These are phyloP conservation scores for Salix purpurea DNA, from an alignment of 345 rosid species.

Conservation along the genomic window DNA sequence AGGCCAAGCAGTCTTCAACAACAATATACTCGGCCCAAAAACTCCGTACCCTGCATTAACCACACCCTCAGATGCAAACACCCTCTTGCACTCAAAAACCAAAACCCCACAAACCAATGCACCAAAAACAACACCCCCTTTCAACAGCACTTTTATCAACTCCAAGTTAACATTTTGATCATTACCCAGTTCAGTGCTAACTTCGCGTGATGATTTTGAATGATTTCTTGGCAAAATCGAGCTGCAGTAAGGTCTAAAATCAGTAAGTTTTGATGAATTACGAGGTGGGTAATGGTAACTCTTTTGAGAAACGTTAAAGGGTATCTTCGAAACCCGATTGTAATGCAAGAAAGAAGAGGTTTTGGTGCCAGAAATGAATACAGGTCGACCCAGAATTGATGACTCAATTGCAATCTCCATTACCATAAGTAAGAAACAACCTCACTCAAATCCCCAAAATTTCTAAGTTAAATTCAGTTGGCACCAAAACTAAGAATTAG, in stretches of 20 bases:
- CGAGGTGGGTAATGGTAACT: constrained; percentile 24
- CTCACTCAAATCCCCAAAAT: neutral
- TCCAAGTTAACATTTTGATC: constrained; percentile 25
- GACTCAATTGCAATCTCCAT: constrained; percentile 48
- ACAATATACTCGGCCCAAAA: constrained; percentile 52
- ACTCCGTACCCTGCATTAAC: constrained; percentile 70
- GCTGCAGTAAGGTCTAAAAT: constrained; percentile 10
- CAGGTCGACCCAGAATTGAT: constrained; percentile 42
- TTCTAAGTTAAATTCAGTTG: neutral
- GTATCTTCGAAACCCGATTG: constrained; percentile 32
- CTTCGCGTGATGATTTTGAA: constrained; percentile 25
- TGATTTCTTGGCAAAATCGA: constrained; percentile 14
- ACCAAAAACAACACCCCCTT: constrained; percentile 50
- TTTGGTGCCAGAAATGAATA: constrained; percentile 23
- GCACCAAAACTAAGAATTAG: too few relatives aligned
- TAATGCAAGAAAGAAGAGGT: constrained; percentile 25
- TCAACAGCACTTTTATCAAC: constrained; percentile 38
- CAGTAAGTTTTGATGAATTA: constrained; percentile 17
- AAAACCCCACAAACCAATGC: constrained; percentile 59
- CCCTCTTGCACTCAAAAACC: constrained; percentile 55
- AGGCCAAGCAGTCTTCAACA: constrained; percentile 65
- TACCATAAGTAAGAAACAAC: neutral
- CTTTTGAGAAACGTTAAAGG: constrained; percentile 19
- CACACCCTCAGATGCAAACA: constrained; percentile 58
- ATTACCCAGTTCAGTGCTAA: constrained; percentile 20